Evolutionary conservation across 1,284 basidiomycete genomes (phyloP).

Genomic region (Sporisorium reilianum): DNA sequence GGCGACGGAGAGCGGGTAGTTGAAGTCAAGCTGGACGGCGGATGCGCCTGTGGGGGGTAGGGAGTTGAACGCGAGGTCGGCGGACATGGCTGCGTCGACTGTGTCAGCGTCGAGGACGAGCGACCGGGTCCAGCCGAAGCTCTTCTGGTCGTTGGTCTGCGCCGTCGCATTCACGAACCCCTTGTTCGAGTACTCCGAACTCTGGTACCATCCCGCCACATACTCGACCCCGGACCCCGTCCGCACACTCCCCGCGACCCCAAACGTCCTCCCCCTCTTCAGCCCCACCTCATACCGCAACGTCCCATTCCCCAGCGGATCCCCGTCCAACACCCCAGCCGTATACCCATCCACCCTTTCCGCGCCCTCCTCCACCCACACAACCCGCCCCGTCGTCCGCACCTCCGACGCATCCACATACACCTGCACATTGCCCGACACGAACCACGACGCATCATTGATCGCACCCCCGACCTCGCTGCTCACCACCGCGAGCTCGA

Average conservation of each 20-base stretch:
- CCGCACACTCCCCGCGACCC: slow-evolving; percentile 27
- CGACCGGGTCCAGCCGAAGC: slow-evolving; percentile 20
- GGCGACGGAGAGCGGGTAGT: slow-evolving; percentile 31
- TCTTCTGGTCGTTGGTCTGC: slow-evolving; percentile 33
- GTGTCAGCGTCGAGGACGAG: slow-evolving; percentile 7
- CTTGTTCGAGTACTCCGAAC: slow-evolving; percentile 15
- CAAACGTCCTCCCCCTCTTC: slow-evolving; percentile 12
- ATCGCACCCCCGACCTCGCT: slow-evolving; percentile 76
- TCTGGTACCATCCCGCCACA: slow-evolving; percentile 26
- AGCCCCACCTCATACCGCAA: slow-evolving; percentile 23
- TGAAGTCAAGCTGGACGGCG: slow-evolving; percentile 31
- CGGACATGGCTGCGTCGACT: background rate
- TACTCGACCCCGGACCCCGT: slow-evolving; percentile 23
- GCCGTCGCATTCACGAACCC: slow-evolving; percentile 30
- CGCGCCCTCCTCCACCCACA: slow-evolving; percentile 3
- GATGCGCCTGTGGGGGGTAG: background rate
- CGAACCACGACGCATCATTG: slow-evolving; percentile 79
- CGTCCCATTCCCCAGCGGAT: slow-evolving; percentile 19
- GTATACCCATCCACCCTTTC: slow-evolving; percentile 15
- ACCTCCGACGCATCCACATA: slow-evolving; percentile 34
- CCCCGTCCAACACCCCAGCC: slow-evolving; percentile 16
- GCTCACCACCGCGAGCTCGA: slow-evolving; percentile 80
- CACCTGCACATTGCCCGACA: slow-evolving; percentile 78
- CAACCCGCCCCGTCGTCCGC: slow-evolving; percentile 40
- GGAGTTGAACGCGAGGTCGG: background rate